Percentiles rank a stretch among this genome's conserved stretches.
phyloP scores from a whole-genome alignment of 768 basidiomycete genomes.

The Sarcodon sp. region DNA sequence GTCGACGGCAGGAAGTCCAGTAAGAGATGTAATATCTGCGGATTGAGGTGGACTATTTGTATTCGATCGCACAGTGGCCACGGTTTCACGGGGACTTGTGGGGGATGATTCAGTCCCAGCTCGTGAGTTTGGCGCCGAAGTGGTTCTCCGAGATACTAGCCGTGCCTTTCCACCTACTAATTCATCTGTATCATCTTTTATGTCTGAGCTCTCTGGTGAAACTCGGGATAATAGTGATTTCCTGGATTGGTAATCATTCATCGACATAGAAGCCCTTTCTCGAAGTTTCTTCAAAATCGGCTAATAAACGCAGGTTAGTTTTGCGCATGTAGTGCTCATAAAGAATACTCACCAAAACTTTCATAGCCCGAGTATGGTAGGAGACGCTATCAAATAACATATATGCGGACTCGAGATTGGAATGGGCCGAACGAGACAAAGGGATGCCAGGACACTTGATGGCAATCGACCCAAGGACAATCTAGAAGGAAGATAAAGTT shows the following conservation, averaged over 20 bases:
- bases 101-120: constrained; percentile 19
- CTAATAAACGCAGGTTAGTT: constrained; percentile 18
- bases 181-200: constrained; percentile 52
- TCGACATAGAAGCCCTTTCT: constrained; percentile 29
- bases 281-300: constrained; percentile 48
- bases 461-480: constrained; percentile 59
- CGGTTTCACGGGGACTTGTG: constrained; percentile 14
- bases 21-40: not conserved
- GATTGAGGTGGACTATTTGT: not conserved
- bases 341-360: constrained; percentile 41
- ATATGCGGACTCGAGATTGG: constrained; percentile 51
- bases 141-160: constrained; percentile 37
- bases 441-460: constrained; percentile 48
- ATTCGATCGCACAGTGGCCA: not conserved
- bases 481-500: constrained; percentile 21
- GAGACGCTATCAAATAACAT: constrained; percentile 43
- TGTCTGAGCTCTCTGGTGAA: constrained; percentile 23
- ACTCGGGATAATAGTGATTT: constrained; percentile 16
- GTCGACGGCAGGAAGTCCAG: too few species aligned
- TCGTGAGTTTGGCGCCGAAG: constrained; percentile 23
- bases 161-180: constrained; percentile 54
- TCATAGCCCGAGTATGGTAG: constrained; percentile 37
- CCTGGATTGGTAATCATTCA: constrained; percentile 20
- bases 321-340: not conserved
- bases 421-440: constrained; percentile 52